These are phyloP conservation scores for Trapa incisa DNA, from an alignment of 345 rosid species.

Conservation along the genomic window DNA sequence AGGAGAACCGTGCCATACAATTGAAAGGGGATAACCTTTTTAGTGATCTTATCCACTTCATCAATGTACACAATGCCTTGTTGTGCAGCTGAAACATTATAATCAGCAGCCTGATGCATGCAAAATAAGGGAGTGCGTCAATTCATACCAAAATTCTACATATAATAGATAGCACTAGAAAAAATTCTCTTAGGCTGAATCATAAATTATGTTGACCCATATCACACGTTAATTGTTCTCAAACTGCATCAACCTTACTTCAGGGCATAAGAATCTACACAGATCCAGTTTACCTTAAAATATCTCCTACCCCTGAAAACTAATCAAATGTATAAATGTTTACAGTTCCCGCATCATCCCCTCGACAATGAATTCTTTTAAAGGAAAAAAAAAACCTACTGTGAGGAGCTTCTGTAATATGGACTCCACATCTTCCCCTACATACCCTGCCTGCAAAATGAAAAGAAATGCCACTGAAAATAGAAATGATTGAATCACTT, in stretches of 20 bases:
- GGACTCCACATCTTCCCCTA: constrained; percentile 99
- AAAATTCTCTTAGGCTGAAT: not conserved
- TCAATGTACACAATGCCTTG: constrained; percentile 98
- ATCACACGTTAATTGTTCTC: not conserved
- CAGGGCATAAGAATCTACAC: not conserved
- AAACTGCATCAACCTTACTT: not conserved
- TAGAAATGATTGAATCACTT: not conserved
- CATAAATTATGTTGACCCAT: not conserved
- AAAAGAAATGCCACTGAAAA: constrained; percentile 7
- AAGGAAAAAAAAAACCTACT: constrained; percentile 23
- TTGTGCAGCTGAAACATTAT: constrained; percentile 97
- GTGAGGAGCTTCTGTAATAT: constrained; percentile 90
- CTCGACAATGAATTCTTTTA: not conserved
- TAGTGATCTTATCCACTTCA: constrained; percentile 97
- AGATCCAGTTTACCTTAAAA: not conserved
- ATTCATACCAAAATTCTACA: not conserved
- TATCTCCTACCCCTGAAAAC: not conserved
- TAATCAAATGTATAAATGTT: not conserved
- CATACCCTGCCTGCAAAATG: constrained; percentile 90
- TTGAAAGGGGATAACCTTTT: constrained; percentile 39
- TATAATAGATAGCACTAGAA: not conserved
- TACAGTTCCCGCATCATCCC: not conserved
- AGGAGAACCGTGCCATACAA: not conserved
- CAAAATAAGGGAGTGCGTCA: constrained; percentile 6
- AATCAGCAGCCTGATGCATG: constrained; percentile 65